Base-by-base conservation (phyloP, 73 alveolate species). In the Paramecium octaurelia region DNA sequence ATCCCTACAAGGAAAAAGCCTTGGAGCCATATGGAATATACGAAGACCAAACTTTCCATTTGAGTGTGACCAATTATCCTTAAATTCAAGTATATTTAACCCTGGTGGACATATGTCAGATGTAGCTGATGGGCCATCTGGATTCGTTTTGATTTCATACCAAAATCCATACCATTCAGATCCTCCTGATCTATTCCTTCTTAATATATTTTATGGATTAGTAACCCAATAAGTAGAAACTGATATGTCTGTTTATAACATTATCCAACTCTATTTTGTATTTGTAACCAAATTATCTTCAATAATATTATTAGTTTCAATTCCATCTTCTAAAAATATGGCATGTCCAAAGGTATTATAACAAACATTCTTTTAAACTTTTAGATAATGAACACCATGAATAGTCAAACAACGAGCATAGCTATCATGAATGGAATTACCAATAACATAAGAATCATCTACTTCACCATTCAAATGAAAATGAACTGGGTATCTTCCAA, bases 171-270 rank as follows among this genome's bases (percentile, higher is more conserved):
- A 97, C 70, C 95, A 91, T 38, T 91, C 97, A 23, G 97, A 93
- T 1, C 99, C 99, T 54, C 97, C 98, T 23, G 99, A 98, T 84
- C 93, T 96, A 75, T 97, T 97, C 21, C 92, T 86, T 40, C 92
- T 80, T 77, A 96, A 86, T 44, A 75, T 58, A 75, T 97, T 97
- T 64, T 93, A 93, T 6, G 99, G 99, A 69, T 95, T 87, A 4
- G 98, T 96, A 86, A 95, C 86, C 99, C 99, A 97, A 93, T 95
- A 97, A 38, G 97, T 77, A 16, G 98, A 98, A n/a, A 98, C 98
- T 8, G 96, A 92, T 59, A 94, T 95, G 86, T 97, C 99, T 29
- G 98, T 86, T 92, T 94, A 86, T 90, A 95, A 87, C 64, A 97
- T 86, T 1, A 95, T 86, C 95, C 95, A 92, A 10, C 94, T 86